Evolutionary conservation across 140 eudicot species (phyloP), one percentile per base, ranked within the genome.

Genomic region (Stevia rebaudiana): DNA sequence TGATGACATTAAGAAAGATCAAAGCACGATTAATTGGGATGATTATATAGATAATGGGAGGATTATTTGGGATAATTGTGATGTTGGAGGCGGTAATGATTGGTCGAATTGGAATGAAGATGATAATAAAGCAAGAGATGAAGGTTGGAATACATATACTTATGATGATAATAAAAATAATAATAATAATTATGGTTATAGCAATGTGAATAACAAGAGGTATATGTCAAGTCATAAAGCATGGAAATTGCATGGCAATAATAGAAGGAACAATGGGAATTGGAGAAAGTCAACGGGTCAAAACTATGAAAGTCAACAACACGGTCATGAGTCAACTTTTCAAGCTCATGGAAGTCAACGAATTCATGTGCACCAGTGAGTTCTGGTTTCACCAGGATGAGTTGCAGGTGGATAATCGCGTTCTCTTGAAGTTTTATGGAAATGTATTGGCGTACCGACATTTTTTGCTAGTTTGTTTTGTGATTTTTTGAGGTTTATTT

Each of bases 331-430:
- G 65, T 55, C 79, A 52, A 39, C 48, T 22, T 11, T 72, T 44
- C 79, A 67, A 67, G 78, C 69, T 23, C 53, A 63, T 68, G 82
- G 80, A 74, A 76, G 57, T 62, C 73, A 53, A 58, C 68, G 46
- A 21, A 54, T 61, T 65, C 76, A 39, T 54, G 77, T 74, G 84
- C 43, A 22, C 71, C 81, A 17, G 15, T 72, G 61, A 74, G 48
- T 56, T 70, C 49, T 41, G 51, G 36, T 18, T 52, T 73, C 50
- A 10, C 36, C 63, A 12, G 53, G 68, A 15, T 25, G 56, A 72
- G 70, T 43, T 31, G 68, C 72, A 49, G 49, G 58, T 43, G 33
- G 51, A n/a, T 43, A n/a, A 73, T 11, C 52, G 48, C 59, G 41
- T 51, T 75, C 49, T 64, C 59, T 54, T 69, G 37, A 72, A 54